Base-by-base conservation (phyloP, 371 early-diverging fungal species). In the Apophysomyces elegans region DNA sequence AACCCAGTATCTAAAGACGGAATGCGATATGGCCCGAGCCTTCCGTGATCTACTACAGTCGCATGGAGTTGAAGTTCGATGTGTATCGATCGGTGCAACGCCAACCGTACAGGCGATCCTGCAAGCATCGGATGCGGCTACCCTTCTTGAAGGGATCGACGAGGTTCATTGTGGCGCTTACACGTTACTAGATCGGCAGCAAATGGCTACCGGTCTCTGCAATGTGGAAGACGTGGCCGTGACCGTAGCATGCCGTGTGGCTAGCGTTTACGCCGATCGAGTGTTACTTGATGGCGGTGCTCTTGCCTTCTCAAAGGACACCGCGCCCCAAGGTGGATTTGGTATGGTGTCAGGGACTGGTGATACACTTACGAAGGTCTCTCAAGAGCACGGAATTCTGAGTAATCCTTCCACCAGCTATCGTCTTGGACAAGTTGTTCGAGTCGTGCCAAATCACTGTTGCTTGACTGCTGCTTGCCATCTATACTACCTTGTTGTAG, bases 81-180 rank as follows among this genome's bases (percentile, higher is more conserved):
- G 63, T 12, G 58, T 75, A 16, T 77, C 78, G 1, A 82, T 82
- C 14, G 82, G 82, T 3, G 82, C 82, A 2, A 82, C 82, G 0
- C 82, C 82, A 5, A 79, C 82, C 5, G 76, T 75, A 5, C 70
- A 68, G 56, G 75, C 78, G 2, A 64, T 66, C 38, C 35, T 71
- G 39, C 56, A 64, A 16, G 12, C 56, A 7, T 70, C 61, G 11
- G 39, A 56, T 5, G 67, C 70, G 45, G 61, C 57, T 21, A 18
- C 64, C 1, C 63, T 70, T 7, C 35, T 79, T 7, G 59, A 74
- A 7, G 82, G 76, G 0, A 77, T 82, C 58, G 63, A 61, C 56
- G 82, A 82, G 59, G 65, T 82, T 1, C 82, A 82, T 59, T 79
- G 79, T 8, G 82, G 82, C 36, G 76, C 75, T 1, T 82, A 66